Percentiles rank a stretch among this genome's conserved stretches.
Conservation (phyloP, 2,329 filamentous ascomycete species). For the Trichoderma sp. region DNA sequence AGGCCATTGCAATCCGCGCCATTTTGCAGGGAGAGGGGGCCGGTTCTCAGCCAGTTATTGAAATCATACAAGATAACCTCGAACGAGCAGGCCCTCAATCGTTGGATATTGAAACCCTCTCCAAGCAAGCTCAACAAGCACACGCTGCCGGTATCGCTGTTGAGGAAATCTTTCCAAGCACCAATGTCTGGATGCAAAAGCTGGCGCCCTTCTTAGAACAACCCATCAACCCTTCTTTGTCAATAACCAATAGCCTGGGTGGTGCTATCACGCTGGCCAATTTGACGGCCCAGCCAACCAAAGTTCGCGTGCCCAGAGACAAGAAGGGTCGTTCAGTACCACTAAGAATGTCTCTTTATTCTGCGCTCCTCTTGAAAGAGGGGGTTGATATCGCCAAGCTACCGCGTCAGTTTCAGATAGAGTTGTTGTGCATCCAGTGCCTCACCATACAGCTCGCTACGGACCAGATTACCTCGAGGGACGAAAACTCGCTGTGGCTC, state of each 20-base stretch:
- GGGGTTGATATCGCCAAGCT: constrained; percentile 40
- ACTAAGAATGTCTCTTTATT: constrained; percentile 72
- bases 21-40: constrained; percentile 44
- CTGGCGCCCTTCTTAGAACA: constrained; percentile 53
- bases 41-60: constrained; percentile 44
- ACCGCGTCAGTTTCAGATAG: constrained; percentile 42
- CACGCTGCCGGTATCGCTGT: constrained; percentile 28
- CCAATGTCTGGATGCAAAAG: constrained; percentile 62
- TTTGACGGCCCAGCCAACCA: constrained; percentile 21
- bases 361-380: constrained; percentile 52
- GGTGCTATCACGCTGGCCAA: constrained; percentile 63
- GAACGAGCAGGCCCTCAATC: constrained; percentile 48
- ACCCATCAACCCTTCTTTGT: constrained; percentile 59
- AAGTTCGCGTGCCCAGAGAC: constrained; percentile 52
- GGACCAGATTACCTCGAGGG: constrained; percentile 51
- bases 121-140: constrained; percentile 38
- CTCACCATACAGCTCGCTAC: constrained; percentile 50
- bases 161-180: constrained; percentile 59
- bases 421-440: constrained; percentile 50
- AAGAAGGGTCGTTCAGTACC: constrained; percentile 67
- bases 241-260: constrained; percentile 69
- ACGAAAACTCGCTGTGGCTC: constrained; percentile 46
- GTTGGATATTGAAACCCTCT: constrained; percentile 33
- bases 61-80: constrained; percentile 55
- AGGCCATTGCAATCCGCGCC: constrained; percentile 41